Evolutionary conservation across 2,329 filamentous ascomycete species (phyloP), one percentile per base, ranked within the genome.

Genomic region (Cyphellophora attinorum): DNA sequence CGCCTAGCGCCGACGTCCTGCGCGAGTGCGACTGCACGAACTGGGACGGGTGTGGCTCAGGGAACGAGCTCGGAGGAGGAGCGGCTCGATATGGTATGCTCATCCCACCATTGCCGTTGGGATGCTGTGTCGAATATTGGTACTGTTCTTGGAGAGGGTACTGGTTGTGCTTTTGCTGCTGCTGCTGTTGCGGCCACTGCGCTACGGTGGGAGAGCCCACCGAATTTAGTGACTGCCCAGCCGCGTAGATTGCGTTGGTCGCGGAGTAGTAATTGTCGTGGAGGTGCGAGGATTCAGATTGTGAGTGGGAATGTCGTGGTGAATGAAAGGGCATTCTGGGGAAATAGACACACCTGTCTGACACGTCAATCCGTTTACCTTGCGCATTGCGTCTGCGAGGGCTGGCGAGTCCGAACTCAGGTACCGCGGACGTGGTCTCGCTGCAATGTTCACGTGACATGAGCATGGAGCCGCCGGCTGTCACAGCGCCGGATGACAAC

Each of bases 161-260:
- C 28, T 21, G 33, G 14, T 36, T 32, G 21, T 34, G 25, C 16
- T 39, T 31, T 17, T 38, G 36, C 14, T 27, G 31, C 16, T 38
- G 19, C 25, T 34, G 32, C 12, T 34, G 19, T 28, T 34, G 21
- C 19, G 39, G 33, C 27, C 39, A 57, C 35, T 56, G 54, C 17
- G 59, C 58, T 35, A 56, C 55, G 28, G 50, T 52, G 31, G 64
- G 62, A 41, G 61, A 57, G 42, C 59, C 66, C 41, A 68, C 61
- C 39, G 62, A 62, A 51, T 60, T 64, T 49, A 69, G 49, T 33
- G 62, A 57, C 42, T 64, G 60, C 18, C 62, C 59, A 15, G 64
- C 59, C 33, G 62, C 59, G 42, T 59, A 64, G 44, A 70, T 58
- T 41, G 63, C 59, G 36, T 48, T 46, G 27, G 45, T 33, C n/a